These are phyloP conservation scores for Proliferodiscus dingleyae DNA, from an alignment of 2,329 filamentous ascomycete species.

Conservation along the genomic window DNA sequence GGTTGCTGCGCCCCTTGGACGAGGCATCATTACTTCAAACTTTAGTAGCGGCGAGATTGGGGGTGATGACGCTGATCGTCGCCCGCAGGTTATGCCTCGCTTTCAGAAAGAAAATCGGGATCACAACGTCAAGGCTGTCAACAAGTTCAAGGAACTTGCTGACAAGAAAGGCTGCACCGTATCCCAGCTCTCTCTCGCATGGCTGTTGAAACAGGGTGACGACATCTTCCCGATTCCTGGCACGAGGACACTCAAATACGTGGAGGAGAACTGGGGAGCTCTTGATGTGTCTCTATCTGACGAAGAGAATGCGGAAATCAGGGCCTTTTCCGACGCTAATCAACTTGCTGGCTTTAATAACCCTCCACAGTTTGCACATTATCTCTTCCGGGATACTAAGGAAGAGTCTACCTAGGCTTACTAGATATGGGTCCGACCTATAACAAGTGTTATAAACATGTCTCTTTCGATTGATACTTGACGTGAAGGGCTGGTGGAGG, in stretches of 20 bases:
- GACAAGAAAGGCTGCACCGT: conserved; percentile 45
- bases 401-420: background rate
- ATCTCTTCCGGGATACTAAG: background rate
- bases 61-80: conserved; percentile 37
- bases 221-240: conserved; percentile 52
- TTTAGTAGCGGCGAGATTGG: conserved; percentile 44
- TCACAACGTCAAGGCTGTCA: conserved; percentile 45
- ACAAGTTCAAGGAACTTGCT: conserved; percentile 41
- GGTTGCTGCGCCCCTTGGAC: conserved; percentile 55
- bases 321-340: background rate
- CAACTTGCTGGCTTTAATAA: background rate
- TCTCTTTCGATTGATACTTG: no score
- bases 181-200: conserved; percentile 47
- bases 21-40: conserved; percentile 50
- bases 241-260: conserved; percentile 41
- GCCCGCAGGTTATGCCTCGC: conserved; percentile 40
- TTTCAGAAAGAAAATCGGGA: conserved; percentile 46
- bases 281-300: background rate
- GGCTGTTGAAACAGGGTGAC: conserved; percentile 47
- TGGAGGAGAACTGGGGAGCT: conserved; percentile 32
- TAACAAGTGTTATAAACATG: no score
- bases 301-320: background rate
- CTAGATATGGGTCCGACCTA: no score
- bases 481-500: no score
- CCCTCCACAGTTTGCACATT: background rate